phyloP scores from a whole-genome alignment of 805 yeast genomes.

The Yamadazyma tumulicola region DNA sequence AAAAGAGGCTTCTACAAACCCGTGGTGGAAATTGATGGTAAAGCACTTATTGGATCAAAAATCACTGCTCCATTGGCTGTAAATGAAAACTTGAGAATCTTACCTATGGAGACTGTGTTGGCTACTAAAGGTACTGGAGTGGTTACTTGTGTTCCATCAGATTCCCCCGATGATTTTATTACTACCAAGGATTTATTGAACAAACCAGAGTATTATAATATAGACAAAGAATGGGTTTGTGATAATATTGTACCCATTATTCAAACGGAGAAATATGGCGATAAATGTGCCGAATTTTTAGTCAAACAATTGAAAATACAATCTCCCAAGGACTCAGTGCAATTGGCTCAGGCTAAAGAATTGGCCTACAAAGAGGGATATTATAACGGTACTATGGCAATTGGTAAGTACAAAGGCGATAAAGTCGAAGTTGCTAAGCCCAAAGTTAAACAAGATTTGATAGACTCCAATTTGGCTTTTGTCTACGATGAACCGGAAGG shows the following conservation, averaged over 20 bases:
- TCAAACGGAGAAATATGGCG: constrained; percentile 82
- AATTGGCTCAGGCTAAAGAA: constrained; percentile 90
- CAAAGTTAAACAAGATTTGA: constrained; percentile 76
- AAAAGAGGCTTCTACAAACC: constrained; percentile 74
- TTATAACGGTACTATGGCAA: constrained; percentile 79
- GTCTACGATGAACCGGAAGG: constrained; percentile 94
- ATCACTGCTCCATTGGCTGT: constrained; percentile 81
- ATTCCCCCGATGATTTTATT: constrained; percentile 95
- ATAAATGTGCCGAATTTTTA: constrained; percentile 76
- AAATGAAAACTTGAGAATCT: constrained; percentile 66
- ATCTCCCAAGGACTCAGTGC: constrained; percentile 88
- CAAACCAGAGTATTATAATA: constrained; percentile 87
- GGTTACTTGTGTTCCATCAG: constrained; percentile 98
- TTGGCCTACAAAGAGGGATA: constrained; percentile 94
- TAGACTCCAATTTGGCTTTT: constrained; percentile 76
- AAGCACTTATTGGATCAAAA: constrained; percentile 76
- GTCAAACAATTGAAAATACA: constrained; percentile 86
- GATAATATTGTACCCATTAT: constrained; percentile 72
- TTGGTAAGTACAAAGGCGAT: constrained; percentile 83
- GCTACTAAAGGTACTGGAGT: constrained; percentile 98
- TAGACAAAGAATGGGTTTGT: constrained; percentile 82
- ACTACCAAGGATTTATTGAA: constrained; percentile 79
- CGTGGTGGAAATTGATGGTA: constrained; percentile 60
- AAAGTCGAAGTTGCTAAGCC: constrained; percentile 90
- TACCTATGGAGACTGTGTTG: constrained; percentile 97